Conservation (phyloP, 768 basidiomycete species). For the Hygrocybe coccinea region DNA sequence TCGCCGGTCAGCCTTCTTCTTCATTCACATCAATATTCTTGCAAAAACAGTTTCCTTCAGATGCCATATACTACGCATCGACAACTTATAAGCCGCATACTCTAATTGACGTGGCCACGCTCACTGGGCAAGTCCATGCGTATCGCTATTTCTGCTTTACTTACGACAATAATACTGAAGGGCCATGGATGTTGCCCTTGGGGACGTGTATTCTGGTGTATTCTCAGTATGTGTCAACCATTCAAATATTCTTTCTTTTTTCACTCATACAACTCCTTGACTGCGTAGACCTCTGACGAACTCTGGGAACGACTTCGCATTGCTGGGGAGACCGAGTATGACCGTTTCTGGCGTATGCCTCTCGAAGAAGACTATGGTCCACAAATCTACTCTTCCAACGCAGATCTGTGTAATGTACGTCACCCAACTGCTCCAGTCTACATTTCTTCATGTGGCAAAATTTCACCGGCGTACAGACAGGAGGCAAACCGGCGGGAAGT, state of each 20-base stretch:
- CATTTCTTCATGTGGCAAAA: not conserved
- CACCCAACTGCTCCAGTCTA: not conserved
- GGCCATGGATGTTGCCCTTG: constrained; percentile 67
- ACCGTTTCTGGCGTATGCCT: constrained; percentile 89
- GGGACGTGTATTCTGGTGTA: constrained; percentile 72
- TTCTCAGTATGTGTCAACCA: constrained; percentile 56
- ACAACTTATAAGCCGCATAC: constrained; percentile 76
- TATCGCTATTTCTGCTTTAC: not conserved
- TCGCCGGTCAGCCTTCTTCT: constrained; percentile 48
- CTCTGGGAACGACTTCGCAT: constrained; percentile 66
- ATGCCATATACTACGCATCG: constrained; percentile 80
- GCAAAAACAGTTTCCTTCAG: constrained; percentile 29
- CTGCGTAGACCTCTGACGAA: constrained; percentile 57
- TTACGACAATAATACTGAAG: constrained; percentile 30
- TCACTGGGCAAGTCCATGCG: constrained; percentile 58
- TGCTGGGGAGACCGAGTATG: constrained; percentile 71
- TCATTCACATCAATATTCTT: not conserved
- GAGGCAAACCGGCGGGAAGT: constrained; percentile 66
- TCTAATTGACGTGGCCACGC: constrained; percentile 81
- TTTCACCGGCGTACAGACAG: constrained; percentile 40
- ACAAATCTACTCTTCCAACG: constrained; percentile 73
- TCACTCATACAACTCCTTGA: too few species aligned
- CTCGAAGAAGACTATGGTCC: constrained; percentile 75
- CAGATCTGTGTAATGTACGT: constrained; percentile 73
- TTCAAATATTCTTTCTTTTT: not conserved